Evolutionary conservation across 108 stramenopile species (phyloP), one percentile per base, ranked within the genome.

Genomic region (Nitzschia putrida): DNA sequence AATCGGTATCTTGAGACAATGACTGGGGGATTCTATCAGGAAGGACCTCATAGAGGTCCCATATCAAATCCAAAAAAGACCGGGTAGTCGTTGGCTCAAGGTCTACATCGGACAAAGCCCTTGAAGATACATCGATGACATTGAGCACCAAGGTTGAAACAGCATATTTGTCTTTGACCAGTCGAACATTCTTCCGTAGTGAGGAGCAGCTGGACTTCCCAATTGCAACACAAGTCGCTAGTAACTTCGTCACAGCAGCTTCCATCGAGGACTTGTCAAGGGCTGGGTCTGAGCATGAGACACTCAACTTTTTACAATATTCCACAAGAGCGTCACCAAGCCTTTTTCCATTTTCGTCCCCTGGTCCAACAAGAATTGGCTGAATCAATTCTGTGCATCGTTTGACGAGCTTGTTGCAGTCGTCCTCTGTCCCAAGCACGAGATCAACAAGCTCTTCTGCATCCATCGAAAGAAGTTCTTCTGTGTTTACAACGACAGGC

Each of bases 31-130:
- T 12, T 25, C 40, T 57, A 38, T n/a, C 72, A 0, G 83, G 83
- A 13, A 84, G 50, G 16, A 59, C 70, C 57, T 84, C 79, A 68
- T 80, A 84, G 40, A 80, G 34, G 13, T 23, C 47, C 83, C 83
- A 84, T 10, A 84, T 29, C 38, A 56, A n/a, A 39, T 71, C 53
- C 13, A 84, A 21, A 18, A 80, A 9, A 21, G 56, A 22, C 42
- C 47, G 26, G 5, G 9, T 18, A 44, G 66, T 53, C 0, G 25
- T 9, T 4, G 52, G 11, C 20, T 50, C 26, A 13, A 70, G 14
- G 6, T 51, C 40, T 5, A 47, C 23, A 8, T 18, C n/a, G 8
- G 45, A 24, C 37, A 68, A 54, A n/a, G 44, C 24, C 9, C 8
- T 21, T 4, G 50, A 50, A 14, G 55, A 45, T 16, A 61, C 68